Base-by-base conservation (phyloP, 176 grass and related monocot species). In the Carex myosuroides region DNA sequence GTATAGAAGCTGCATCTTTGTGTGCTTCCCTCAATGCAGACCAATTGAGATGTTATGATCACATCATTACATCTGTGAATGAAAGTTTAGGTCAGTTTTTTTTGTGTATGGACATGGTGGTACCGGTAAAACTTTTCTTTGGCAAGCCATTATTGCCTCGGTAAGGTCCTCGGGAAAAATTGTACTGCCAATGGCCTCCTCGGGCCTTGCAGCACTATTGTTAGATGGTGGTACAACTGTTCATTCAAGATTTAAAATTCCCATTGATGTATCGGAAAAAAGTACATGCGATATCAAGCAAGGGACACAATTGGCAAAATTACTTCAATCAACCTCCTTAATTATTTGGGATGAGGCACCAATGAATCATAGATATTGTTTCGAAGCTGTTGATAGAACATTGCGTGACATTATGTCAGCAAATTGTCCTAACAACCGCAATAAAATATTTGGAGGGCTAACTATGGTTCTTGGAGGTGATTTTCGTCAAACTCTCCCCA, bases 191-290 rank as follows among this genome's bases (percentile, higher is more conserved):
- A 64, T 88, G 9, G 74, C 87, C 0, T 85, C 87, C 12, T 88
- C 62, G 0, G 63, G 61, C 6, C 26, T 84, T 32, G 81, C 70
- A 54, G 20, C 80, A 2, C 16, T 84, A 1, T 54, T 88, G 22
- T 60, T 88, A 10, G 17, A 30, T 16, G 60, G 82, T 16, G 87
- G 82, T 1, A 72, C 46, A 56, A 88, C 87, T 4, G 53, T 74
- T 1, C 87, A 88, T 35, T 88, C 87, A 0, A 58, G 54, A 8
- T 88, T 88, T 64, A 80, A 88, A 62, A 89, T 85, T 42, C 75
- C 74, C 17, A 73, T 89, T 32, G 30, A 73, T 4, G 8, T 89
- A 29, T 35, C 71, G 10, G 81, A 79, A 20, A 14, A 75, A 22
- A 79, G 66, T 4, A 13, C 66, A 0, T 88, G 86, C 0, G 60